These are phyloP conservation scores for Cystobasidiopsis lactophilus DNA, from an alignment of 768 basidiomycete genomes.

Conservation along the genomic window DNA sequence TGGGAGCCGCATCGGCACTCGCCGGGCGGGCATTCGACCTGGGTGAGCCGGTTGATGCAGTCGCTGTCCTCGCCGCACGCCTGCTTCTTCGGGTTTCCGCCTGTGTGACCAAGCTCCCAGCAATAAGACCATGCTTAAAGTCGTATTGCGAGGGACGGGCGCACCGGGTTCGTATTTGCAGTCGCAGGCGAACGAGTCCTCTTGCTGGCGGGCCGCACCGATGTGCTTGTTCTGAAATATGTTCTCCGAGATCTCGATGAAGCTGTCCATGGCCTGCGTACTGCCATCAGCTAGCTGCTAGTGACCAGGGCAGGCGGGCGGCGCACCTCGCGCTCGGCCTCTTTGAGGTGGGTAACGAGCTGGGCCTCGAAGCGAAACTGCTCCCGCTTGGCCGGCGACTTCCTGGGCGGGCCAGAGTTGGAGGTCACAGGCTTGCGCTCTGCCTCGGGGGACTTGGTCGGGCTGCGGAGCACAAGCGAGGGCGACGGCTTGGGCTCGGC, in stretches of 20 bases:
- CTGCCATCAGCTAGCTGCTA: not conserved
- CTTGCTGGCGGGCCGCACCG: slow-evolving; percentile 65
- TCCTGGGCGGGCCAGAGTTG: no score
- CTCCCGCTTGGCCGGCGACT: no score
- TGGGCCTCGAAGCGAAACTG: no score
- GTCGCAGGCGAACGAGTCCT: slow-evolving; percentile 90
- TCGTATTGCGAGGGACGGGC: slow-evolving; percentile 25
- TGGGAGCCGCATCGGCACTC: slow-evolving; percentile 63
- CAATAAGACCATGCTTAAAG: not conserved
- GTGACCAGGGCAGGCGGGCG: not conserved
- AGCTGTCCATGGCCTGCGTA: slow-evolving; percentile 29
- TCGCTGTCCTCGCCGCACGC: slow-evolving; percentile 75
- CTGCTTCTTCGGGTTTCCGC: slow-evolving; percentile 35
- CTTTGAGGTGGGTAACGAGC: no score
- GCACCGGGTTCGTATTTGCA: slow-evolving; percentile 62
- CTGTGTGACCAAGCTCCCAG: slow-evolving; percentile 26
- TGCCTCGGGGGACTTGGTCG: no score
- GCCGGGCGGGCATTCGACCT: slow-evolving; percentile 77
- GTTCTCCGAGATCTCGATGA: slow-evolving; percentile 50
- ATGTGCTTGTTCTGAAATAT: slow-evolving; percentile 69
- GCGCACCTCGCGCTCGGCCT: no score
- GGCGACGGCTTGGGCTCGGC: no score
- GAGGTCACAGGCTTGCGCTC: no score
- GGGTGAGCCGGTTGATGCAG: slow-evolving; percentile 92
- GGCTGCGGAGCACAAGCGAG: no score